Base-by-base conservation (phyloP, 1,284 basidiomycete species). In the Leccinum fuscescens region DNA sequence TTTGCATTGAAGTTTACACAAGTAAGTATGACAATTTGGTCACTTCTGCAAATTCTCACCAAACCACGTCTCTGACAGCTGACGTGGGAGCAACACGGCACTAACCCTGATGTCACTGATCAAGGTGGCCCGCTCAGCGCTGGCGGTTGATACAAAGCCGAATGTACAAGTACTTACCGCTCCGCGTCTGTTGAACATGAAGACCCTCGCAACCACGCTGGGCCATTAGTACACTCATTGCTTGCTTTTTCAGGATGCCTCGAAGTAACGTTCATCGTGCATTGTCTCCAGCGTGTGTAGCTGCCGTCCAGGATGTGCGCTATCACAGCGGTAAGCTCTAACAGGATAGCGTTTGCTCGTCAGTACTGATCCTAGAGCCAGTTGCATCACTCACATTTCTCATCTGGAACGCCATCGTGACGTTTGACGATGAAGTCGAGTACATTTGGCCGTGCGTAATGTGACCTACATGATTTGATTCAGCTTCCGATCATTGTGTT, bases 371-470 rank as follows among this genome's bases (percentile, higher is more conserved):
- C 20, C 46, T 22, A 20, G 17, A 46, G 44, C 12, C 20, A 48
- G 46, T 48, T 48, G 20, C 46, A 22, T 48, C 46, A 22, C 46
- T 48, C 12, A 22, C 12, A 48, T 48, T 48, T 48, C 46, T 48
- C 20, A 22, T 48, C 46, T 48, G 46, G 46, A 48, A 48, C 46
- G 7, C 12, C 12, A 48, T 22, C 2, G 46, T 48, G 46, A 48
- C 20, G 4, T 48, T 48, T 9, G 46, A 48, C 3, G 20, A 22
- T 12, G 46, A 48, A 48, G 46, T 48, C 12, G 46, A 52, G 3
- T 70, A 60, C 44, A 62, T 72, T 20, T 72, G 68, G 70, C 24
- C 56, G 66, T 72, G 49, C 42, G 67, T 58, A 31, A 17, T 17
- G n/a, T 29, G 39, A 5, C 12, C 17, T 12, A 4, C 15, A 49